Evolutionary conservation across 1,284 basidiomycete species (phyloP).

Genomic region (Trichosporon asahii): DNA sequence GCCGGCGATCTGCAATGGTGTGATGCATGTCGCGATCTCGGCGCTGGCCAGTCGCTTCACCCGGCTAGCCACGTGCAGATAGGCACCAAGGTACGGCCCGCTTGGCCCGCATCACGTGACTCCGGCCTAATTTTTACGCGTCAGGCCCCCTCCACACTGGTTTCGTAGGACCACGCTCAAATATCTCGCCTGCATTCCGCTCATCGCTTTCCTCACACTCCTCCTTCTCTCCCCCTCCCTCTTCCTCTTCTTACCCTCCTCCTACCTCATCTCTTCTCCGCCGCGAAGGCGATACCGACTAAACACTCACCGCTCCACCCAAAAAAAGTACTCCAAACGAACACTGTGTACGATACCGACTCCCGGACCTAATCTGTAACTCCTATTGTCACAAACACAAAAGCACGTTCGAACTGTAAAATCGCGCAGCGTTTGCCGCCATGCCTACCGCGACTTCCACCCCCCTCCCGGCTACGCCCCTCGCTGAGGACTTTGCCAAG

Average conservation of each 20-base stretch:
- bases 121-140: not conserved
- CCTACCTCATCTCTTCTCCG: not conserved
- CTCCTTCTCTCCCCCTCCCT: not conserved
- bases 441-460: slow-evolving; percentile 32
- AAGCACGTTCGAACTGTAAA: slow-evolving; percentile 1
- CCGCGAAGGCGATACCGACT: not conserved
- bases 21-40: not conserved
- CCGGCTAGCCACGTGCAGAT: not conserved
- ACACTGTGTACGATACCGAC: not conserved
- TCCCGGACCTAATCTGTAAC: not conserved
- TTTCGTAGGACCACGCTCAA: not conserved
- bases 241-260: not conserved
- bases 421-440: not conserved
- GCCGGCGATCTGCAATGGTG: not conserved
- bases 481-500: slow-evolving; percentile 38
- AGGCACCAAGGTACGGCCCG: not conserved
- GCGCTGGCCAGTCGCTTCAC: not conserved
- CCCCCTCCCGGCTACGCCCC: slow-evolving; percentile 41
- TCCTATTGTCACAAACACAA: not conserved
- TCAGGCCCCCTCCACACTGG: not conserved
- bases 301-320: not conserved
- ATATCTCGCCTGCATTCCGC: not conserved
- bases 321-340: not conserved
- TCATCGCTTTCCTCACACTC: not conserved
- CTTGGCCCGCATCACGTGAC: not conserved